Evolutionary conservation across 352 stramenopile species (phyloP), one percentile per base, ranked within the genome.

Genomic region (Phytophthora tentaculata): DNA sequence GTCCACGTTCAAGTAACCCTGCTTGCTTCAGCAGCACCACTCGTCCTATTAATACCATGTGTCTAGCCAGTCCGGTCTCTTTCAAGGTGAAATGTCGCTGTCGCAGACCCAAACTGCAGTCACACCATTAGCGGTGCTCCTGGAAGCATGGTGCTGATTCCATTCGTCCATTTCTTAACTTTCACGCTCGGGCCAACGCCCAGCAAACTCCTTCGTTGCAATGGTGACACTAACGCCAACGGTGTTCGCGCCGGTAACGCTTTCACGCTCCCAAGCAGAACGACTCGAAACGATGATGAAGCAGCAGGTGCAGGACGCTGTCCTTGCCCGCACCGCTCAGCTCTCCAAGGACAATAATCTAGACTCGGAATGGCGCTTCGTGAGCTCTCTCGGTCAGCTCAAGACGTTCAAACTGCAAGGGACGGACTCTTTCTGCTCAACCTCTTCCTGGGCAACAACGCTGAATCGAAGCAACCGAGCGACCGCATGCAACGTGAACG

Each of bases 391-490:
- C 2, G 80, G 73, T 0, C 69, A 69, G 17, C 66, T 88, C 32
- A 77, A 76, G 20, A 80, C 75, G 2, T 88, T 74, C 66, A 88
- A 83, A 60, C 26, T 61, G 14, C 73, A 64, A 12, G 73, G 75
- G 0, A 26, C 55, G 10, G 74, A 82, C 62, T 63, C 67, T 0
- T 77, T 69, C 29, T 67, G 29, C 24, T 73, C 73, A 7, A 64
- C 37, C 1, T 63, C 68, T n/a, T 59, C 35, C 1, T 79, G 72
- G 71, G 52, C 62, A 0, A 70, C 74, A 13, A 78, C 69, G 6
- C 43, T 69, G 2, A 57, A 62, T 14, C 22, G 61, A 7, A 68
- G 49, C 13, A 64, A 45, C 10, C 41, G 57, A 14, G 54, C 58
- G 6, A 73, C 55, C 5, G 56, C 64, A 12, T 44, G 29, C 37